Evolutionary conservation across 306 rosid genomes (phyloP), one percentile per base, ranked within the genome.

Genomic region (Lathyrus tuberosus): DNA sequence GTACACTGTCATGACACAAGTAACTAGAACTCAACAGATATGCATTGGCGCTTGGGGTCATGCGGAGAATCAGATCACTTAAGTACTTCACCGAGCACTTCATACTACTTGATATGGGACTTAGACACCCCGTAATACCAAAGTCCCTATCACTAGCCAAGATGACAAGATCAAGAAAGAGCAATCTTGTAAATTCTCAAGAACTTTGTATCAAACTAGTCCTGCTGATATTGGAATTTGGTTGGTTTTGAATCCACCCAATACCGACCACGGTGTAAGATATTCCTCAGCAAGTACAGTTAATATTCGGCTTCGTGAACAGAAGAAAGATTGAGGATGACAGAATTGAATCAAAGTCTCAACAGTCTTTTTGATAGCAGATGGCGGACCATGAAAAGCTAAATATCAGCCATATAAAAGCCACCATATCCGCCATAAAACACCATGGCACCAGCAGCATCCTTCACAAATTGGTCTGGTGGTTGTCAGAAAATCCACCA

Each of bases 1-100:
- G 11, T 38, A 42, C 58, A 26, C 16, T 41, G 63, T 51, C 46
- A 58, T 59, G 49, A 65, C n/a, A 48, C 77, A 68, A 56, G 67
- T 44, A 40, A 51, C 43, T 44, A 26, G 22, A 53, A 61, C 56
- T 62, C 61, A 28, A 65, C 52, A 73, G 51, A 57, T 53, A 60
- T 8, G 37, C 5, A 16, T 14, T 65, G 60, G 33, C n/a, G n/a
- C 31, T 22, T 53, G 35, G 59, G 71, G 38, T 38, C 62, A 40
- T 49, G 26, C 22, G 8, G 35, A 56, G 11, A 56, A 56, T 56
- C 40, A 56, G 2, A 28, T 56, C 40, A 28, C 18, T 2, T 6
- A 28, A 28, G 17, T 10, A 56, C 62, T 56, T 9, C 62, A 26
- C 9, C 40, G 10, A 56, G 18, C 62, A 56, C 6, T 37, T 28